These are phyloP conservation scores for Eurotiales sp. DNA, from an alignment of 2,329 filamentous ascomycete genomes.

Conservation along the genomic window DNA sequence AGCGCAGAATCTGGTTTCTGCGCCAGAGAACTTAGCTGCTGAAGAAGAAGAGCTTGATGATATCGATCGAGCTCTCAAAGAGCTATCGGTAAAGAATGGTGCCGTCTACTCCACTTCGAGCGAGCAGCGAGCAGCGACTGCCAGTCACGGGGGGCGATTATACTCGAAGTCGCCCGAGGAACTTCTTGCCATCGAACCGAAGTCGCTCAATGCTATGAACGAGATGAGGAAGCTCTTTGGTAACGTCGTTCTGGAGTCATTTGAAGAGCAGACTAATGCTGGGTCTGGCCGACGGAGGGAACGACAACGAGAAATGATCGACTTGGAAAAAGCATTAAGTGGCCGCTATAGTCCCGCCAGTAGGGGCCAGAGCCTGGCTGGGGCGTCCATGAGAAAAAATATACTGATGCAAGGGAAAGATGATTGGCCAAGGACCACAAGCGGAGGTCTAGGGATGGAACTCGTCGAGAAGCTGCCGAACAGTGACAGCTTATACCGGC, in stretches of 20 bases:
- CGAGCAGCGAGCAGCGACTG: conserved; percentile 23
- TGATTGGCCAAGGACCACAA: conserved; percentile 75
- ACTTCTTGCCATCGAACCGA: conserved; percentile 61
- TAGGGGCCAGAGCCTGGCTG: conserved; percentile 62
- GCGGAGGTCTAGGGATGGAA: conserved; percentile 81
- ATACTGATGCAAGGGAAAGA: conserved; percentile 83
- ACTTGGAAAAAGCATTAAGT: conserved; percentile 54
- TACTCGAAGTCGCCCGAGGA: conserved; percentile 43
- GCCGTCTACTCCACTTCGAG: conserved; percentile 29
- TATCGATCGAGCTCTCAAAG: conserved; percentile 62
- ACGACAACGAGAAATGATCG: conserved; percentile 47
- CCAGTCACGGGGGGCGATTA: neutral
- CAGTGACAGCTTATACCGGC: conserved; percentile 69
- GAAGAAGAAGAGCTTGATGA: conserved; percentile 52
- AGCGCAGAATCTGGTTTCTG: conserved; percentile 30
- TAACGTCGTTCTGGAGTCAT: conserved; percentile 57
- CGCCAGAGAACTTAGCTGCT: conserved; percentile 21
- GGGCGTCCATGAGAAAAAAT: conserved; percentile 71
- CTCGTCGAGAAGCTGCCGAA: conserved; percentile 53
- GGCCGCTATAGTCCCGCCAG: conserved; percentile 52
- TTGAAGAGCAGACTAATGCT: conserved; percentile 46
- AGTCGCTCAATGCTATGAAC: conserved; percentile 78
- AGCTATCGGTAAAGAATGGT: conserved; percentile 49
- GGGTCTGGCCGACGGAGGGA: conserved; percentile 51
- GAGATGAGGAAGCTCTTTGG: conserved; percentile 83